Evolutionary conservation across 257 asterid species (phyloP).

Genomic region (Buddleja alternifolia): DNA sequence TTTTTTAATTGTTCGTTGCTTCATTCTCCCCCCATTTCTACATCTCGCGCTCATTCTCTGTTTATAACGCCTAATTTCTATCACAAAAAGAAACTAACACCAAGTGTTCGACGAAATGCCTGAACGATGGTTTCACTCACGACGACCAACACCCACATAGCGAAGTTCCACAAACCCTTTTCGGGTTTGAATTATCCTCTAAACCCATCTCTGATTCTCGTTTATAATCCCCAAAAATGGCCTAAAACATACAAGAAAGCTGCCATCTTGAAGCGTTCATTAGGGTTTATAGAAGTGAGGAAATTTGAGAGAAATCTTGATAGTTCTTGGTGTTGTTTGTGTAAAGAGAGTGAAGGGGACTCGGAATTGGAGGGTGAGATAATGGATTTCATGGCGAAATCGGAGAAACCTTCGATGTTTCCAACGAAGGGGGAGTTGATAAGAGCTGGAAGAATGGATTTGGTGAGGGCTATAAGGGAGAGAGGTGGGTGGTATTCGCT

Average conservation of each 20-base stretch:
- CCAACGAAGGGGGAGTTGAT: slow-evolving; percentile 72
- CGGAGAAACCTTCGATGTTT: slow-evolving; percentile 69
- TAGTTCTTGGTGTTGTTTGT: slow-evolving; percentile 51
- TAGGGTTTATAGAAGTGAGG: slow-evolving; percentile 40
- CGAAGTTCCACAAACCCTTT: slow-evolving; percentile 27
- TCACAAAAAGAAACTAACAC: neutral
- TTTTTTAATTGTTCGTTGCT: too few species aligned
- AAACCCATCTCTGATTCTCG: slow-evolving; percentile 23
- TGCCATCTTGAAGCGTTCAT: neutral
- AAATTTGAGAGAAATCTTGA: slow-evolving; percentile 18
- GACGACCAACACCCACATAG: slow-evolving; percentile 27
- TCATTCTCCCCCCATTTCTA: too few species aligned
- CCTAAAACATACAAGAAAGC: slow-evolving; percentile 10
- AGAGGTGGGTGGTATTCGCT: slow-evolving; percentile 87
- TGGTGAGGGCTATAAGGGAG: slow-evolving; percentile 68
- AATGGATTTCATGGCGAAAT: slow-evolving; percentile 81
- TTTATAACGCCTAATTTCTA: too few species aligned
- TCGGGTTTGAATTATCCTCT: slow-evolving; percentile 33
- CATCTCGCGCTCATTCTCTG: too few species aligned
- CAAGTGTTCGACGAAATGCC: slow-evolving; percentile 79
- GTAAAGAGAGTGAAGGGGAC: slow-evolving; percentile 60
- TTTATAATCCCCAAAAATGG: slow-evolving; percentile 28
- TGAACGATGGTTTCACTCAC: slow-evolving; percentile 67
- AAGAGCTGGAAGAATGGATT: slow-evolving; percentile 79
- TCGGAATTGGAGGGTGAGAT: slow-evolving; percentile 72